Percentiles rank a stretch among this genome's conserved stretches.
phyloP scores from a whole-genome alignment of 208 protist species.

The Angomonas deanei region DNA sequence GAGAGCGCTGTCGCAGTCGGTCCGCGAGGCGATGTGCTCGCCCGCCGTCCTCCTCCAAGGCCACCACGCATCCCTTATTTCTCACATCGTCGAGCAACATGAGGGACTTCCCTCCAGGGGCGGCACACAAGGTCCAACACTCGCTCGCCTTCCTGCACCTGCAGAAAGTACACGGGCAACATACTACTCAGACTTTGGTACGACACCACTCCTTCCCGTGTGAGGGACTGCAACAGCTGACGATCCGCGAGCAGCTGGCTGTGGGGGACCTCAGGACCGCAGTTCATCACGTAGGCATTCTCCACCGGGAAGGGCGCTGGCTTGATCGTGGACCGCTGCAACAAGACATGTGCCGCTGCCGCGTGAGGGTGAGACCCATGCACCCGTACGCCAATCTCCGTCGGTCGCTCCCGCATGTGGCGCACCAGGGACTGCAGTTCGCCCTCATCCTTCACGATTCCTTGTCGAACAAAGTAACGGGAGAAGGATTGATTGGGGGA shows the following conservation, averaged over 20 bases:
- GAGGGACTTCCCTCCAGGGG: slow-evolving; percentile 76
- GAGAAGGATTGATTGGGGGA: slow-evolving; percentile 69
- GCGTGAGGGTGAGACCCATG: slow-evolving; percentile 38
- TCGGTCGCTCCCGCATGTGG: slow-evolving; percentile 47
- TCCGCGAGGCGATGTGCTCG: slow-evolving; percentile 29
- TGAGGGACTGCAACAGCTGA: slow-evolving; percentile 45
- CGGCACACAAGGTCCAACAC: slow-evolving; percentile 84
- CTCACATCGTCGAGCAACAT: slow-evolving; percentile 53
- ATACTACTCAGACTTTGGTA: slow-evolving; percentile 77
- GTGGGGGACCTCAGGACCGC: slow-evolving; percentile 23
- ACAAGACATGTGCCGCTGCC: slow-evolving; percentile 17
- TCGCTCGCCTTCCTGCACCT: slow-evolving; percentile 48
- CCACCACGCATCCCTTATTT: slow-evolving; percentile 38
- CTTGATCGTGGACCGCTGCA: too few relatives aligned
- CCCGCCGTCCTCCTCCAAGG: slow-evolving; percentile 48
- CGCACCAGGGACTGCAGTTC: slow-evolving; percentile 62
- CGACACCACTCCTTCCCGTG: slow-evolving; percentile 48
- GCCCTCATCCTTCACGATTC: slow-evolving; percentile 48
- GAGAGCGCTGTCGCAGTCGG: slow-evolving; percentile 36
- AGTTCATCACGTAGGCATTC: slow-evolving; percentile 56
- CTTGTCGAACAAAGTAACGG: slow-evolving; percentile 75
- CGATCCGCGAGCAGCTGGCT: slow-evolving; percentile 43
- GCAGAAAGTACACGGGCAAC: slow-evolving; percentile 63
- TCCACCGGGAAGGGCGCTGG: too few relatives aligned
- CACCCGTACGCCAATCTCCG: slow-evolving; percentile 50